These are phyloP conservation scores for Ceratocystis albifundus DNA, from an alignment of 2,329 filamentous ascomycete species.

Conservation along the genomic window DNA sequence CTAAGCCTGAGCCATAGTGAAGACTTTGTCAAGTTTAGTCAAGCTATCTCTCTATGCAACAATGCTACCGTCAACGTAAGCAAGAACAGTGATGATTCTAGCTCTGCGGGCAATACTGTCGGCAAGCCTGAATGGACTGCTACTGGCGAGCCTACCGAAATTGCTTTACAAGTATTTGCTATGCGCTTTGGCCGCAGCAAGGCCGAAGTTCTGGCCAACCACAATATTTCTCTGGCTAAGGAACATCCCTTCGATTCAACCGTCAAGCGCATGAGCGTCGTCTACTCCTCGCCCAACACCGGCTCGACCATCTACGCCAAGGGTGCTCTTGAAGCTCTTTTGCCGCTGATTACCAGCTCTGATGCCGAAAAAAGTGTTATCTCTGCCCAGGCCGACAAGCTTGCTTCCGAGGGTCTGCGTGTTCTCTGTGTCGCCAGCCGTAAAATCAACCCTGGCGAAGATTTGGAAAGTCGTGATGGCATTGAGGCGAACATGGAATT, in stretches of 20 bases:
- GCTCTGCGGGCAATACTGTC: constrained; percentile 18
- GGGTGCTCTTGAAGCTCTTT: constrained; percentile 46
- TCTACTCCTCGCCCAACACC: constrained; percentile 39
- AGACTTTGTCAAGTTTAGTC: constrained; percentile 38
- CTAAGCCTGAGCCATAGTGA: constrained; percentile 25
- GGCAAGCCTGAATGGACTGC: constrained; percentile 41
- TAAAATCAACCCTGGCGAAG: constrained; percentile 31
- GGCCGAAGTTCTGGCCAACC: constrained; percentile 31
- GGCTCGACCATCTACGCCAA: constrained; percentile 42
- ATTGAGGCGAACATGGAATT: constrained; percentile 50
- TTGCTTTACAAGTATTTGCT: constrained; percentile 61
- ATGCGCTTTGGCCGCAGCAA: constrained; percentile 51
- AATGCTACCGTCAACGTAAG: constrained; percentile 41
- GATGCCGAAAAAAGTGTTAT: constrained; percentile 39
- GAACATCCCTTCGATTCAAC: constrained; percentile 65
- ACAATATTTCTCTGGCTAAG: constrained; percentile 40
- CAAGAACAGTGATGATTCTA: constrained; percentile 24
- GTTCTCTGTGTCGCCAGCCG: constrained; percentile 55
- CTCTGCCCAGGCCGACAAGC: constrained; percentile 40
- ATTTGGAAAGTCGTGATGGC: constrained; percentile 38
- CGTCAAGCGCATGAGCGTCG: constrained; percentile 63
- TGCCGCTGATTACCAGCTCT: constrained; percentile 40
- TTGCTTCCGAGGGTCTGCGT: constrained; percentile 54
- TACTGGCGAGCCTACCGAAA: constrained; percentile 58
- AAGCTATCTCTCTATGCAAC: constrained; percentile 51